Base-by-base conservation (phyloP, 129 eudicot genomes). In the Ambrosia trifida region DNA sequence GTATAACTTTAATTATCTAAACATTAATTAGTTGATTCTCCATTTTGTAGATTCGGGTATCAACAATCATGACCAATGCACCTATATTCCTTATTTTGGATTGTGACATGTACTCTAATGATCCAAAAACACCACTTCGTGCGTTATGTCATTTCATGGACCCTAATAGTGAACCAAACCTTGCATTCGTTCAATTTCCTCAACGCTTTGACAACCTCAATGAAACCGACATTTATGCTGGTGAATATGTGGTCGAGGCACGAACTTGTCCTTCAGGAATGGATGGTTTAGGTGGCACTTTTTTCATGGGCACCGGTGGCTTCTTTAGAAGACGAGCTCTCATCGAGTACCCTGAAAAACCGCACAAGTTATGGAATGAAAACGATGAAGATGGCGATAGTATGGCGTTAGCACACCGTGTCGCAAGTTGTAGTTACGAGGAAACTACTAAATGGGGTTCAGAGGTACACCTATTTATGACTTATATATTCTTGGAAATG, bases 31-130 rank as follows among this genome's bases (percentile, higher is more conserved):
- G 5, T 10, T 0, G 7, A 65, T 31, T 3, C 17, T 47, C 17
- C n/a, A 11, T 30, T 35, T 64, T 66, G 19, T 78, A 91, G 96
- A 83, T 92, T 35, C 87, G 98, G 54, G 91, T 81, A 14, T 92
- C 98, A 7, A 83, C 73, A 0, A 18, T 46, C 0, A 69, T 92
- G 84, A 89, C 90, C 12, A 85, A 92, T 71, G 90, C 96, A 33
- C 91, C 95, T 24, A 58, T 90, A 28, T 32, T 90, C 24, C 65
- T 87, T 24, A 64, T 76, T 9, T 14, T 87, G 65, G 96, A 90
- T 38, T 90, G 96, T 33, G 96, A 87, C 78, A 83, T 85, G 89
- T 85, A 82, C 72, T 90, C 96, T 0, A 87, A 90, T 19, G 87
- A 90, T 76, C 95, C 96, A 4, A 70, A 61, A 49, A 83, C 96